These are phyloP conservation scores for Suillus luteus DNA, from an alignment of 768 basidiomycete species.

Conservation along the genomic window DNA sequence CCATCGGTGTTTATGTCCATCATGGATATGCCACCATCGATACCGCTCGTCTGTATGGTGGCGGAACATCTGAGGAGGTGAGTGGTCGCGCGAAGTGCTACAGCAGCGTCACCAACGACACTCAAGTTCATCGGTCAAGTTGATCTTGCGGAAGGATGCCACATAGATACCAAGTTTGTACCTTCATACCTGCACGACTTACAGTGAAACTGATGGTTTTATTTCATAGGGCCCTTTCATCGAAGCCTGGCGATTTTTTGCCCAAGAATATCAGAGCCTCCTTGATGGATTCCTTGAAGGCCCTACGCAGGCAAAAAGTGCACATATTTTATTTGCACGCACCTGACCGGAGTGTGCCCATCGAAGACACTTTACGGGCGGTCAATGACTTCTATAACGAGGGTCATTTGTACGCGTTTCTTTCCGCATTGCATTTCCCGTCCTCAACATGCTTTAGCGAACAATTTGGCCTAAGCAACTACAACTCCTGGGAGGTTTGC, in stretches of 20 bases:
- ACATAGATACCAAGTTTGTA: constrained; percentile 23
- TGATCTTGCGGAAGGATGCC: constrained; percentile 15
- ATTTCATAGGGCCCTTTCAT: constrained; percentile 14
- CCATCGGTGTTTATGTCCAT: constrained; percentile 17
- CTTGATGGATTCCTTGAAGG: constrained; percentile 16
- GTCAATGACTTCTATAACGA: constrained; percentile 51
- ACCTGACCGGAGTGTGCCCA: constrained; percentile 45
- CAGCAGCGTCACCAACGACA: not conserved
- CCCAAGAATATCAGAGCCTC: constrained; percentile 17
- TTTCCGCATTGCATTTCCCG: not conserved
- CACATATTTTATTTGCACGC: constrained; percentile 45
- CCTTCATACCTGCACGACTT: not conserved
- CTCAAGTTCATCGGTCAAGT: constrained; percentile 21
- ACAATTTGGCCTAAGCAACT: constrained; percentile 22
- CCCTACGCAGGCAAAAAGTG: constrained; percentile 18
- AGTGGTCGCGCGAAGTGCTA: not conserved
- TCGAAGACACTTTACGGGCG: constrained; percentile 46
- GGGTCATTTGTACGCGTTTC: constrained; percentile 47
- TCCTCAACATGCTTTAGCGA: constrained; percentile 6
- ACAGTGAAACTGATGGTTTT: not conserved
- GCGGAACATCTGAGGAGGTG: constrained; percentile 28
- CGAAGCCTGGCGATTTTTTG: constrained; percentile 13
- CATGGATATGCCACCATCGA: constrained; percentile 25
- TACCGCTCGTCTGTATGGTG: constrained; percentile 25
- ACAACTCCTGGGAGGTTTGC: constrained; percentile 37